These are phyloP conservation scores for Amaranthus cruentus DNA, from an alignment of 148 eudicot species.

Conservation along the genomic window DNA sequence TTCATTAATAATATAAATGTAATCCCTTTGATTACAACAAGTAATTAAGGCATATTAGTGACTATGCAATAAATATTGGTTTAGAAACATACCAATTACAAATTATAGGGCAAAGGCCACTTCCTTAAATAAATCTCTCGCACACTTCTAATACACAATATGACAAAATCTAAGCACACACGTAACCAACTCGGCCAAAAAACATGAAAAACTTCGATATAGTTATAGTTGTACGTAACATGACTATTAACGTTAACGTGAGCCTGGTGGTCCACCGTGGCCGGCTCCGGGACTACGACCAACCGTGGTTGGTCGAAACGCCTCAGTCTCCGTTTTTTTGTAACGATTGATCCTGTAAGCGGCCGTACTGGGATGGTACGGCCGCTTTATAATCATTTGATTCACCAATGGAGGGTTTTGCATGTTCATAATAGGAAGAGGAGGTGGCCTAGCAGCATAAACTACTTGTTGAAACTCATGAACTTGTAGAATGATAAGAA, in stretches of 20 bases:
- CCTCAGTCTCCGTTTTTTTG: conserved; percentile 33
- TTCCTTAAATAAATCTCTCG: conserved; percentile 8
- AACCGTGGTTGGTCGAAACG: conserved; percentile 48
- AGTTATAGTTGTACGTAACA: neutral
- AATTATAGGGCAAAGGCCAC: neutral
- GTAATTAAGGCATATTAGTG: neutral
- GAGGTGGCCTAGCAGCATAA: conserved; percentile 18
- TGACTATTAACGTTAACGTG: neutral
- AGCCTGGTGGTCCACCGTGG: conserved; percentile 41
- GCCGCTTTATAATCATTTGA: conserved; percentile 1
- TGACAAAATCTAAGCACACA: conserved; percentile 5
- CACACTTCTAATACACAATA: neutral
- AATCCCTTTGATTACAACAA: neutral
- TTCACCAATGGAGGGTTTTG: conserved; percentile 14
- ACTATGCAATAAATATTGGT: conserved; percentile 7
- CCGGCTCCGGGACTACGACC: conserved; percentile 58
- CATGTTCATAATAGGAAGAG: neutral
- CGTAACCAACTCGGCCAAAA: neutral
- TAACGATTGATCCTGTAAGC: conserved; percentile 28
- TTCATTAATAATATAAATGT: neutral
- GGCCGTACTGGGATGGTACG: conserved; percentile 3
- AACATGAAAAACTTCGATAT: neutral
- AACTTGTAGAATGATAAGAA: conserved; percentile 2
- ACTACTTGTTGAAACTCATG: neutral
- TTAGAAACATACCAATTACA: neutral